Evolutionary conservation across 148 eudicot genomes (phyloP).

Genomic region (Chenopodium berlandieri): DNA sequence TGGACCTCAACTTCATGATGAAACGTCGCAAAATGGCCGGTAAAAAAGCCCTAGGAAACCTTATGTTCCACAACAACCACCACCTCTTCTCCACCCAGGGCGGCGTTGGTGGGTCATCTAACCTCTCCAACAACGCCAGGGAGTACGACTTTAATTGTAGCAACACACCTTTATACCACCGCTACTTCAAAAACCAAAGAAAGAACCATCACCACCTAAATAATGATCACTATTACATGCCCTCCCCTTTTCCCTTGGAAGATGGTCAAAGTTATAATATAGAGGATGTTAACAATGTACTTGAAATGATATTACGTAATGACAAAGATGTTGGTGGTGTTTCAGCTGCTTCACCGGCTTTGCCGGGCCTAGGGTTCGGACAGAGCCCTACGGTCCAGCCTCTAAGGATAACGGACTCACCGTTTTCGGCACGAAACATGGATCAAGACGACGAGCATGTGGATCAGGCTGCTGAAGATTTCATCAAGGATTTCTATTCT

Average conservation of each 20-base stretch:
- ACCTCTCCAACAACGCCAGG: neutral
- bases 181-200: conserved; percentile 20
- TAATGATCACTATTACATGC: neutral
- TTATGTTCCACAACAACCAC: conserved; percentile 44
- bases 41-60: conserved; percentile 58
- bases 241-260: neutral
- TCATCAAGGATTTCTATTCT: conserved; percentile 54
- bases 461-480: conserved; percentile 68
- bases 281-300: conserved; percentile 26
- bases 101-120: neutral
- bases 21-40: conserved; percentile 67
- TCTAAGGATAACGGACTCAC: conserved; percentile 75
- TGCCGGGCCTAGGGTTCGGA: conserved; percentile 44
- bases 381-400: conserved; percentile 54
- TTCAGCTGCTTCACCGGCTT: conserved; percentile 36
- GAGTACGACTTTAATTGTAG: neutral
- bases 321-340: conserved; percentile 10
- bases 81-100: conserved; percentile 1
- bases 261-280: neutral
- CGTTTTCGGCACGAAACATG: conserved; percentile 38
- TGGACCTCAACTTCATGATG: conserved; percentile 53
- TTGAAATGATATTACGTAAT: conserved; percentile 35
- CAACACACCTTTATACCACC: conserved; percentile 40
- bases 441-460: conserved; percentile 41
- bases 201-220: neutral